Percentiles rank a stretch among this genome's conserved stretches.
Evolutionary conservation across 1,284 basidiomycete genomes (phyloP).

Genomic region (Pseudozyma tsukubaensis): DNA sequence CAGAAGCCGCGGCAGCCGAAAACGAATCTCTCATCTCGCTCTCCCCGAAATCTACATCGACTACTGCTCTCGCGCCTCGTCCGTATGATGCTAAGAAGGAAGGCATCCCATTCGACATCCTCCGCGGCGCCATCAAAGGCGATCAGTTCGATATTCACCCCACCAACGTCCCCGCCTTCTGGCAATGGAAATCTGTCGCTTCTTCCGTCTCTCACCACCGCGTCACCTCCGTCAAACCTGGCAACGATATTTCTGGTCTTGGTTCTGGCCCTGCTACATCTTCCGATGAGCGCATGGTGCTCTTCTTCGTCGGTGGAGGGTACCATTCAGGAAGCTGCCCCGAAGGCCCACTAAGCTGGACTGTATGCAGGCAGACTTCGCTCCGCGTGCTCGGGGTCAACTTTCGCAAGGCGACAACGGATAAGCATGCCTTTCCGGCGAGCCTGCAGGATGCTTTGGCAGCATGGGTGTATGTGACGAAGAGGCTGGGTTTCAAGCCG

Average conservation of each 20-base stretch:
- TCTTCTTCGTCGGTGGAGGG: slow-evolving; percentile 44
- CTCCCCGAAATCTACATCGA: neutral
- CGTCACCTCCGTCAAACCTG: slow-evolving; percentile 35
- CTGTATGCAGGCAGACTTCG: slow-evolving; percentile 31
- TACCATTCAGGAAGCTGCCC: slow-evolving; percentile 29
- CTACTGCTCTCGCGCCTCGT: slow-evolving; percentile 8
- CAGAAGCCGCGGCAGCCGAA: slow-evolving; percentile 5
- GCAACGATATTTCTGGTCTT: slow-evolving; percentile 23
- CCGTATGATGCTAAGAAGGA: slow-evolving; percentile 11
- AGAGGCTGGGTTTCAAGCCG: slow-evolving; percentile 17
- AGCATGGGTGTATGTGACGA: slow-evolving; percentile 39
- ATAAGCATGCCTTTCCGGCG: slow-evolving; percentile 16
- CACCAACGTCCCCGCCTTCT: slow-evolving; percentile 19
- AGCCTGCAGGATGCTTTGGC: slow-evolving; percentile 37
- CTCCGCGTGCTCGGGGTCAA: slow-evolving; percentile 37
- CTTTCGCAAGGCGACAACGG: slow-evolving; percentile 32
- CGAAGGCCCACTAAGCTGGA: slow-evolving; percentile 29
- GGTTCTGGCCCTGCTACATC: slow-evolving; percentile 22
- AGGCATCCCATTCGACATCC: slow-evolving; percentile 13
- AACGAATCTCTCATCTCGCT: slow-evolving; percentile 15
- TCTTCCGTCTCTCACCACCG: slow-evolving; percentile 14
- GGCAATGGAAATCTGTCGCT: slow-evolving; percentile 35
- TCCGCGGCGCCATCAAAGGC: slow-evolving; percentile 16
- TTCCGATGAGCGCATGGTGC: slow-evolving; percentile 23
- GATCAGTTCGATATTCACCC: slow-evolving; percentile 9